A percentile compares a stretch with the other conserved stretches of the same genome.
Evolutionary conservation across 768 basidiomycete species (phyloP).

Genomic region (Neoboletus magnificus): DNA sequence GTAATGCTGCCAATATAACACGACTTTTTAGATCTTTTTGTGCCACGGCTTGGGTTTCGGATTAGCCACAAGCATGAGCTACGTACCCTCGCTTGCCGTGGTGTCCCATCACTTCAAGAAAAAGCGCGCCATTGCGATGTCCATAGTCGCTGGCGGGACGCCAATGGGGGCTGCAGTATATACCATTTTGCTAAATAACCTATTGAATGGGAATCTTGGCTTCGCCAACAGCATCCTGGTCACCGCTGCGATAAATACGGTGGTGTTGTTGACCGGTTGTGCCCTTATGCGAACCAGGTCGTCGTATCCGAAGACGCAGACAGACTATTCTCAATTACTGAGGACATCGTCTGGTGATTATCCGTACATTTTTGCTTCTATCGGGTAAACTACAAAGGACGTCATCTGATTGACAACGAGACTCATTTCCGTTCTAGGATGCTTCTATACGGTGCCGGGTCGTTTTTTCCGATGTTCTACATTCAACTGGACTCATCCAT

Average conservation of each 20-base stretch:
- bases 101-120: conserved; percentile 45
- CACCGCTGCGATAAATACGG: conserved; percentile 40
- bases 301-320: conserved; percentile 18
- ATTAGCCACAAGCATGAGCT: conserved; percentile 38
- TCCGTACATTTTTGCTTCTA: conserved; percentile 23
- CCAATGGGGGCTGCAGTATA: conserved; percentile 24
- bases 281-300: conserved; percentile 40
- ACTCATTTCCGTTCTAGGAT: conserved; percentile 7
- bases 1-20: conserved; percentile 11
- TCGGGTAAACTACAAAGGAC: conserved; percentile 17
- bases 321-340: conserved; percentile 18
- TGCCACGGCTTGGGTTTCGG: conserved; percentile 34
- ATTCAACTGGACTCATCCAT: conserved; percentile 53
- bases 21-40: conserved; percentile 34
- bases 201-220: conserved; percentile 18
- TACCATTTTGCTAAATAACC: conserved; percentile 30
- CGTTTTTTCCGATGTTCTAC: conserved; percentile 38
- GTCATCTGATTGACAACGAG: background rate
- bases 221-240: conserved; percentile 46
- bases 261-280: conserved; percentile 35
- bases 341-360: conserved; percentile 16
- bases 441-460: conserved; percentile 22
- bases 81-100: conserved; percentile 43
- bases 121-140: conserved; percentile 40
- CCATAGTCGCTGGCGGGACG: conserved; percentile 38